Base-by-base conservation (phyloP, 768 basidiomycete genomes). In the Lactarius evosmus region DNA sequence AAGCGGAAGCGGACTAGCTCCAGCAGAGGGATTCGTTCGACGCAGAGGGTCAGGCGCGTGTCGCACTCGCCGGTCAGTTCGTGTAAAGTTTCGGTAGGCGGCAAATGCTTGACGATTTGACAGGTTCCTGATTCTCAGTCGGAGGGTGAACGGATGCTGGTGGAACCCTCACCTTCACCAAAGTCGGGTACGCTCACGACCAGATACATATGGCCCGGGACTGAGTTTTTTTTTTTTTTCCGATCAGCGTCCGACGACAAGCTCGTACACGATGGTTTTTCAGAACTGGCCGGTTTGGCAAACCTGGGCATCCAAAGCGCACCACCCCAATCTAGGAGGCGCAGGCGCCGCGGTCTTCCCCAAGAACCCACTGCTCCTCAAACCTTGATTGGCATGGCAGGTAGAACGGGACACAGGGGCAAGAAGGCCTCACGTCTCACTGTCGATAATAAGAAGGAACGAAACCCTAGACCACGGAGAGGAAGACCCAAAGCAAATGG, bases 61-160 rank as follows among this genome's bases (percentile, higher is more conserved):
- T 34, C 60, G 33, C 49, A 38, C n/a, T 22, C 55, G 14, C 54
- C 59, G 17, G 64, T 65, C 12, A 65, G 64, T 61, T 19, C 32
- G 29, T 30, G 27, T 34, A 19, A 34, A 14, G 14, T 27, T 29
- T 27, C 49, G 50, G 19, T 25, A 32, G n/a, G 12, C 0, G 9
- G 14, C 34, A 30, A 50, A 46, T 56, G 38, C 6, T 27, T 36
- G 30, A 14, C 25, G 36, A 12, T 11, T 27, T 19, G 25, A n/a
- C 49, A 65, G 64, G 49, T 65, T 36, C 64, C 64, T 32, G 64
- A 65, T 61, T 65, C 64, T 44, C 52, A 60, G 17, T 44, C 58
- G 7, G 59, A 57, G 40, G 50, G 40, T 32, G 64, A 61, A 44
- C 54, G 6, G 0, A n/a, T 65, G 19, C 55, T 52, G 17, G 4